Base-by-base conservation (phyloP, 176 grass and related monocot genomes). In the Oryza meyeriana region DNA sequence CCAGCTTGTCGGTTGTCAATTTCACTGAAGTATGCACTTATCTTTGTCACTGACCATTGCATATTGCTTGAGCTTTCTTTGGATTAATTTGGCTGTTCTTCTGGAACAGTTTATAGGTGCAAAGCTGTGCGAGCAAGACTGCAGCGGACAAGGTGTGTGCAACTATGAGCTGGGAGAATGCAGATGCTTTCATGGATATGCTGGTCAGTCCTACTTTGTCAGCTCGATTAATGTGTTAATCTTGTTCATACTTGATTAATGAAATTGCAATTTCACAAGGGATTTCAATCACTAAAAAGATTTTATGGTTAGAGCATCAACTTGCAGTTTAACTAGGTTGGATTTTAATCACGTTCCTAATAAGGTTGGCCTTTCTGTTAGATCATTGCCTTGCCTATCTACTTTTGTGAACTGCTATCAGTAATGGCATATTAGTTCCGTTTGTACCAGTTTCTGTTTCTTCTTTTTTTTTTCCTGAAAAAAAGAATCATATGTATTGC, bases 111-210 rank as follows among this genome's bases (percentile, higher is more conserved):
- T 62, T 66, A 74, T 98, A 70, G 84, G 87, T 59, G 47, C 68
- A 59, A 91, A 87, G 57, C 73, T 1, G 25, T 98, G 96, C 3
- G 65, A 84, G 48, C 84, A 90, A 50, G 89, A 93, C 64, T 93
- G 96, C 66, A 90, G 76, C 71, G 87, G 87, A 22, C 75, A 61
- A 9, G 96, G 96, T 1, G 78, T 98, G 45, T 98, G 93, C 85
- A 98, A 98, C 83, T 77, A 89, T 68, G 77, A 91, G 52, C 70
- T 95, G 34, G 96, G 96, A 78, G 84, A 90, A 47, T 98, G 96
- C 93, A 88, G 93, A 82, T 98, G 93, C 82, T 98, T 98, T 84
- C 93, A 93, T 84, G 96, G 96, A 86, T 98, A 87, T 88, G 85
- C 86, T 74, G 95, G 95, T 98, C 36, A 80, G 87, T 91, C n/a